Percentiles rank a stretch among this genome's conserved stretches.
These are phyloP conservation scores for Persicaria maculosa DNA, from an alignment of 148 eudicot species.

Conservation along the genomic window DNA sequence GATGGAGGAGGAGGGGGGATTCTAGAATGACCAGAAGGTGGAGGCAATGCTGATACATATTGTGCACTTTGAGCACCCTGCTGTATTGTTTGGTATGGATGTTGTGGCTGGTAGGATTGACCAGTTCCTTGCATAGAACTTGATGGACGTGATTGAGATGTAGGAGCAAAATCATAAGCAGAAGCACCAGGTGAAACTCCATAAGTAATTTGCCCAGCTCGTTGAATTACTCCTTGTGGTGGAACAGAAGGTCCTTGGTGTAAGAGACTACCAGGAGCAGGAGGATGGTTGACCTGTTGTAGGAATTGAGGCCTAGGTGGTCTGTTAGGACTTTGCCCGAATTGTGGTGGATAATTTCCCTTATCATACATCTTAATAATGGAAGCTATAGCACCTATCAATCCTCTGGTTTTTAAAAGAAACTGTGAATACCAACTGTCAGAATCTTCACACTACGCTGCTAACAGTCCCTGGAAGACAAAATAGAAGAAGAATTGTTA, in stretches of 20 bases:
- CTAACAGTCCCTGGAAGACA: slow-evolving; percentile 20
- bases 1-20: slow-evolving; percentile 19
- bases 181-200: slow-evolving; percentile 26
- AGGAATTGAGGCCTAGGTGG: slow-evolving; percentile 37
- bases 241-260: slow-evolving; percentile 33
- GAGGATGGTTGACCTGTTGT: slow-evolving; percentile 26
- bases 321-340: slow-evolving; percentile 50
- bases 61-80: slow-evolving; percentile 33
- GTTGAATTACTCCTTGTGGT: slow-evolving; percentile 28
- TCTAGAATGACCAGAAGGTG: slow-evolving; percentile 24
- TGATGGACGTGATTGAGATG: slow-evolving; percentile 26
- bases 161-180: slow-evolving; percentile 31
- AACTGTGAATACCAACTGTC: neutral
- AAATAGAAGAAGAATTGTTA: slow-evolving; percentile 8
- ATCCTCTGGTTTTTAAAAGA: neutral
- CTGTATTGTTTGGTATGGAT: slow-evolving; percentile 27
- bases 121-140: slow-evolving; percentile 24
- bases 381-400: neutral
- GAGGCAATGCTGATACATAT: slow-evolving; percentile 25
- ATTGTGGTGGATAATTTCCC: slow-evolving; percentile 45
- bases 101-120: slow-evolving; percentile 33
- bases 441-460: slow-evolving; percentile 20
- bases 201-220: slow-evolving; percentile 27
- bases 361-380: slow-evolving; percentile 55
- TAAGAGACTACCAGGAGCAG: slow-evolving; percentile 24